phyloP scores from a whole-genome alignment of 495 filamentous ascomycete genomes.

The Neurospora intermedia region DNA sequence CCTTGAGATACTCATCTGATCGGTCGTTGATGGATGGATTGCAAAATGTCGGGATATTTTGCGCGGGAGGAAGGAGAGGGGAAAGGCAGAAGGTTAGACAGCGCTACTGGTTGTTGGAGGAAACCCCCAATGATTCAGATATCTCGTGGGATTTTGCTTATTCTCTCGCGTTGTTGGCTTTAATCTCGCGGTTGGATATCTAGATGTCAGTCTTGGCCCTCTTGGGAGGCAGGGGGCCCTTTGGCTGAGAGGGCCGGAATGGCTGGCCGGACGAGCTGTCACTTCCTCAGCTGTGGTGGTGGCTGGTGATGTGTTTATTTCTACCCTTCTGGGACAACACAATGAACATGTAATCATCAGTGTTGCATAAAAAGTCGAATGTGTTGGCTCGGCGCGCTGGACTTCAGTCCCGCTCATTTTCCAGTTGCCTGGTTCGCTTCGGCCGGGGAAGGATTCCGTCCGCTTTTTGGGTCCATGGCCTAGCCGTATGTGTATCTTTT shows the following conservation, averaged over 20 bases:
- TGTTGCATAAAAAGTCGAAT: not conserved
- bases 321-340: not conserved
- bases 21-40: not conserved
- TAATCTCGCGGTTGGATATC: not conserved
- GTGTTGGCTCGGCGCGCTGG: not conserved
- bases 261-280: not conserved
- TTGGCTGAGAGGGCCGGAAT: not conserved
- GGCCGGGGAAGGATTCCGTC: not conserved
- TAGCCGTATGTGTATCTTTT: not conserved
- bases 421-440: not conserved
- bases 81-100: not conserved
- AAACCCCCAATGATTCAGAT: not conserved
- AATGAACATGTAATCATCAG: not conserved
- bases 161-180: not conserved
- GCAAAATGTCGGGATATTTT: not conserved
- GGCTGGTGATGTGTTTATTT: not conserved
- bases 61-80: not conserved
- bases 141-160: not conserved
- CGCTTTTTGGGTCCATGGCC: not conserved
- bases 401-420: not conserved
- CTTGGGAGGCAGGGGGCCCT: not conserved
- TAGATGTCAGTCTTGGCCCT: not conserved
- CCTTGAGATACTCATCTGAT: not conserved
- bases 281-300: not conserved
- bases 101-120: not conserved